Percentiles rank a stretch among this genome's conserved stretches.
These are phyloP conservation scores for Chalciporus sphaerocephalus DNA, from an alignment of 768 basidiomycete genomes.

Conservation along the genomic window DNA sequence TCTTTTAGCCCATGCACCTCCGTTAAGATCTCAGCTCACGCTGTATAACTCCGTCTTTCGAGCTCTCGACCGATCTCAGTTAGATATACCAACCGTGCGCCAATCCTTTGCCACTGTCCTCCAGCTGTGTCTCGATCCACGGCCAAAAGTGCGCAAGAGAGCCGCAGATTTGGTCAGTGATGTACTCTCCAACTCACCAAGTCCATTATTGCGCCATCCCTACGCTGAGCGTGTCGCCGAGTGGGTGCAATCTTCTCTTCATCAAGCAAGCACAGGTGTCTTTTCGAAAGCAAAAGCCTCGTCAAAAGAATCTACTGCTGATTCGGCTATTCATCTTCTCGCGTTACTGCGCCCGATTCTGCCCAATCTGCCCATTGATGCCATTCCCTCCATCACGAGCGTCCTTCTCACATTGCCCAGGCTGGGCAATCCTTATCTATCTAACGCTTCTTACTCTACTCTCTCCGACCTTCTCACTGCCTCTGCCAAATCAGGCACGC, in stretches of 20 bases:
- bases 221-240: slow-evolving; percentile 79
- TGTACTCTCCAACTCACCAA: slow-evolving; percentile 69
- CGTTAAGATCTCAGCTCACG: slow-evolving; percentile 81
- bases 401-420: slow-evolving; percentile 79
- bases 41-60: slow-evolving; percentile 66
- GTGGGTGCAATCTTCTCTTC: slow-evolving; percentile 67
- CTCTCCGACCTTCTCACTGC: slow-evolving; percentile 74
- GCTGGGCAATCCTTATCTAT: slow-evolving; percentile 83
- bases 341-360: slow-evolving; percentile 65
- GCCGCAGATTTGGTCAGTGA: slow-evolving; percentile 84
- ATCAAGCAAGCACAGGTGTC: slow-evolving; percentile 59
- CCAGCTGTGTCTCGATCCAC: slow-evolving; percentile 75
- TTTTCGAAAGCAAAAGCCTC: slow-evolving; percentile 55
- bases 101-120: slow-evolving; percentile 84
- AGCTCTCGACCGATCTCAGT: slow-evolving; percentile 65
- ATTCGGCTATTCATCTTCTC: slow-evolving; percentile 75
- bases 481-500: slow-evolving; percentile 47
- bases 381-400: slow-evolving; percentile 63
- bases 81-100: slow-evolving; percentile 64
- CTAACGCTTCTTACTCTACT: slow-evolving; percentile 82
- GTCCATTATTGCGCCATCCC: slow-evolving; percentile 76
- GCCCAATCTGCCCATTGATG: slow-evolving; percentile 58
- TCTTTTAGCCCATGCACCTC: slow-evolving; percentile 61
- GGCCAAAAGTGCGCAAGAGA: slow-evolving; percentile 92
- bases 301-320: slow-evolving; percentile 54